A percentile compares a stretch with the other conserved stretches of the same genome.
Conservation (phyloP, 345 rosid genomes). For the Stellera chamaejasme region DNA sequence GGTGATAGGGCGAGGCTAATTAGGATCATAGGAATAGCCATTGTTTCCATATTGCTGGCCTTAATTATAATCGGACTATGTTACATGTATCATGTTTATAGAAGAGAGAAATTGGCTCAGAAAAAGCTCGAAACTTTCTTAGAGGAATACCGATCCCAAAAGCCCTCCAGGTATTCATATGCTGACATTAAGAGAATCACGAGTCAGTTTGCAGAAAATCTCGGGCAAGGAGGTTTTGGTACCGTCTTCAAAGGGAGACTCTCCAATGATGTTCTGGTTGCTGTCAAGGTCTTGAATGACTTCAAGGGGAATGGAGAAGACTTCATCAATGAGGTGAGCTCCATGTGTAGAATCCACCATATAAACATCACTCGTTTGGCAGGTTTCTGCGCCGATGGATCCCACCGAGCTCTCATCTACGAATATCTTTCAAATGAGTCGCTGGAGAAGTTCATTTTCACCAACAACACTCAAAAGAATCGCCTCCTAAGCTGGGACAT, state of each 20-base stretch:
- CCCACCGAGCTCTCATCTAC: neutral
- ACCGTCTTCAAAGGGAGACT: constrained; percentile 5
- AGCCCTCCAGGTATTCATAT: too few relatives aligned
- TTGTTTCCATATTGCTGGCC: too few relatives aligned
- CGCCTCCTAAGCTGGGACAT: constrained; percentile 5
- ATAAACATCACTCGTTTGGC: neutral
- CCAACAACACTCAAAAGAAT: neutral
- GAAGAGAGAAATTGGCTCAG: too few relatives aligned
- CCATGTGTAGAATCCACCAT: constrained; percentile 4
- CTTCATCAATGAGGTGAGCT: constrained; percentile 2
- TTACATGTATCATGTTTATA: too few relatives aligned
- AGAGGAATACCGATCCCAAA: too few relatives aligned
- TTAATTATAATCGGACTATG: too few relatives aligned
- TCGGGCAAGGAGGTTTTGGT: constrained; percentile 1
- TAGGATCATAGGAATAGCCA: too few relatives aligned
- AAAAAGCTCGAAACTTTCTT: too few relatives aligned
- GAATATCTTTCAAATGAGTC: constrained; percentile 3
- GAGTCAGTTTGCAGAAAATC: neutral
- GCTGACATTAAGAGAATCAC: neutral
- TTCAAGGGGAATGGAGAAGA: constrained; percentile 1
- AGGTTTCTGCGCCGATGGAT: constrained; percentile 1
- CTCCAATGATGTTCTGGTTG: constrained; percentile 2
- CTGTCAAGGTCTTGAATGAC: constrained; percentile 2
- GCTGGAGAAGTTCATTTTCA: neutral
- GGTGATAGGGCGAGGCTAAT: too few relatives aligned